These are phyloP conservation scores for Penicillium lagena DNA, from an alignment of 495 filamentous ascomycete species.

Conservation along the genomic window DNA sequence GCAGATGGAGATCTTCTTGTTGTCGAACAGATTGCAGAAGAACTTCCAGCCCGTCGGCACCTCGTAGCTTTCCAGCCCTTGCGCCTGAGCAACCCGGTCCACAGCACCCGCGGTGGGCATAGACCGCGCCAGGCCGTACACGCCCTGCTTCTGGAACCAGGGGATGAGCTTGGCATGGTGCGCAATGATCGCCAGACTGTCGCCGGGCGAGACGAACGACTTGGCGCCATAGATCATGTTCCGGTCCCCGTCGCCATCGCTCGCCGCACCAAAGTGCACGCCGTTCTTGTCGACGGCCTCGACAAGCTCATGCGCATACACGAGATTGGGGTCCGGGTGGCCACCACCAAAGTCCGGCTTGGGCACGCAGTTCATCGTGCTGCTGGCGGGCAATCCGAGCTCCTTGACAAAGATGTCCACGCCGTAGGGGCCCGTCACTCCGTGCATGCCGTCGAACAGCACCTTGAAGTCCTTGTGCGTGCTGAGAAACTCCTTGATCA, in stretches of 20 bases:
- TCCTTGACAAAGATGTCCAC: slow-evolving; percentile 92
- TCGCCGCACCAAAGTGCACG: slow-evolving; percentile 93
- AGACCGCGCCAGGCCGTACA: slow-evolving; percentile 87
- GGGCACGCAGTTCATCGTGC: slow-evolving; percentile 89
- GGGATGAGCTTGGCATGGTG: slow-evolving; percentile 91
- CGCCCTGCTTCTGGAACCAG: slow-evolving; percentile 95
- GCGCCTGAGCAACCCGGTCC: slow-evolving; percentile 89
- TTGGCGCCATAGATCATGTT: slow-evolving; percentile 99
- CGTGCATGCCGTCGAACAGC: slow-evolving; percentile 88
- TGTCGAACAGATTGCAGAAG: slow-evolving; percentile 97
- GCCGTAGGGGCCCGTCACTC: slow-evolving; percentile 93
- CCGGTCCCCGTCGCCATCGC: slow-evolving; percentile 94
- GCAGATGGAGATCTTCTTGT: slow-evolving; percentile 96
- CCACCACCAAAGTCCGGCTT: slow-evolving; percentile 93
- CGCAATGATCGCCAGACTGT: slow-evolving; percentile 94
- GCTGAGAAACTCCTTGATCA: slow-evolving; percentile 89
- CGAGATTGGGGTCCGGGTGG: slow-evolving; percentile 96
- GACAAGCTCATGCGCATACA: slow-evolving; percentile 94
- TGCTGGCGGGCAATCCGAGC: slow-evolving; percentile 67
- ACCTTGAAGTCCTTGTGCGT: slow-evolving; percentile 89
- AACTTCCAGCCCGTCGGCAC: slow-evolving; percentile 99
- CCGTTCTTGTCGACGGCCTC: slow-evolving; percentile 85
- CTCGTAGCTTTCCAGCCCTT: slow-evolving; percentile 89
- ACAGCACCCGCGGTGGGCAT: slow-evolving; percentile 97
- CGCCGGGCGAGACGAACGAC: slow-evolving; percentile 92